Percentiles rank a stretch among this genome's conserved stretches.
phyloP scores from a whole-genome alignment of 2,329 filamentous ascomycete species.

The Didymella segeticola region DNA sequence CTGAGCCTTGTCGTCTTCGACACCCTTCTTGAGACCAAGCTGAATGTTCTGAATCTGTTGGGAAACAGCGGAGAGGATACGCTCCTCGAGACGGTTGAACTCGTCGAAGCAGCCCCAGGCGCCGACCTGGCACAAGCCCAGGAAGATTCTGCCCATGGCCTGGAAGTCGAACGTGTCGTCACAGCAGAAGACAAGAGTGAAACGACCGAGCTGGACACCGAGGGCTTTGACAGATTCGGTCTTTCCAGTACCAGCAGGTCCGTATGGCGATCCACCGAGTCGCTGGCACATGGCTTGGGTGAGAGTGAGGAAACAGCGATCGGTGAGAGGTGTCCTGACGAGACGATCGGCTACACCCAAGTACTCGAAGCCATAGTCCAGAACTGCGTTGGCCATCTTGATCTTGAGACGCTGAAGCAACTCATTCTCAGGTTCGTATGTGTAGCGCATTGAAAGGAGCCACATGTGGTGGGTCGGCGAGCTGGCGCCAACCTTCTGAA shows the following conservation, averaged over 20 bases:
- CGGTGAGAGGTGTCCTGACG: constrained; percentile 94
- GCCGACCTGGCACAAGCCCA: constrained; percentile 98
- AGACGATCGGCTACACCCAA: constrained; percentile 95
- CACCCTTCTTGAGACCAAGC: constrained; percentile 86
- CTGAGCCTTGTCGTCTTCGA: constrained; percentile 80
- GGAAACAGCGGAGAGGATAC: constrained; percentile 96
- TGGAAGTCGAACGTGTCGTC: constrained; percentile 99
- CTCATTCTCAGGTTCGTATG: constrained; percentile 83
- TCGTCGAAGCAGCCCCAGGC: constrained; percentile 99
- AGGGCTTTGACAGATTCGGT: constrained; percentile 99
- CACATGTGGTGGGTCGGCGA: constrained; percentile 85
- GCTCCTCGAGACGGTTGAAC: constrained; percentile 98
- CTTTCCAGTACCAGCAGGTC: constrained; percentile 96
- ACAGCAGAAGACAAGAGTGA: constrained; percentile 98
- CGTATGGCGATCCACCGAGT: constrained; percentile 95
- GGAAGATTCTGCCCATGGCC: constrained; percentile 98
- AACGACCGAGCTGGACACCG: constrained; percentile 93
- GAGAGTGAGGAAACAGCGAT: constrained; percentile 96
- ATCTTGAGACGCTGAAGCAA: constrained; percentile 82
- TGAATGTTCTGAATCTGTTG: constrained; percentile 99
- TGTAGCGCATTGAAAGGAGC: constrained; percentile 96
- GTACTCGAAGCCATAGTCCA: constrained; percentile 98
- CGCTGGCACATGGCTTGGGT: constrained; percentile 95
- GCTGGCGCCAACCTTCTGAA: constrained; percentile 76
- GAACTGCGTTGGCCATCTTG: constrained; percentile 94